Conservation (phyloP, 257 asterid species). For the Cynanchum wilfordii region DNA sequence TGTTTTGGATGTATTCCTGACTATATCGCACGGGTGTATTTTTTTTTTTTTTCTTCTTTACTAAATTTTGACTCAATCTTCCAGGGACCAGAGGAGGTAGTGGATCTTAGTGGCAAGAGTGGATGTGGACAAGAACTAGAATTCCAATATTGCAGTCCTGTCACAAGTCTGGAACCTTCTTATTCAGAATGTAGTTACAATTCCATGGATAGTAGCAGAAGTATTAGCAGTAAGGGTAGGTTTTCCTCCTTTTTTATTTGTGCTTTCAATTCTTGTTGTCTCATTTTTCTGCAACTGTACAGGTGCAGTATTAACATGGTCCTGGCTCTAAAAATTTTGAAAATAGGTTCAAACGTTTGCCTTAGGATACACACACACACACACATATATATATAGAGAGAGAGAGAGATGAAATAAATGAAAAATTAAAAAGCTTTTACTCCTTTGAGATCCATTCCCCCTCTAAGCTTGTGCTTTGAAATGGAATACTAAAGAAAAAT, state of each 20-base stretch:
- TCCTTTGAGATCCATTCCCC: not conserved
- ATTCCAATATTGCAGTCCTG: slow-evolving; percentile 37
- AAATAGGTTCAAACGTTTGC: not conserved
- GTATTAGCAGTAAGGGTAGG: slow-evolving; percentile 50
- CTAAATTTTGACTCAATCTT: slow-evolving; percentile 16
- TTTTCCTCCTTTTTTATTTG: not conserved
- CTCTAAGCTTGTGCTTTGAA: not conserved
- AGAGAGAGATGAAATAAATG: not conserved
- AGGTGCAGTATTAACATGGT: not conserved
- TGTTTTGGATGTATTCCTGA: not conserved
- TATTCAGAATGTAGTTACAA: slow-evolving; percentile 53
- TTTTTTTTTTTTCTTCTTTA: not conserved
- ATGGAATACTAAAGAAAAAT: not conserved
- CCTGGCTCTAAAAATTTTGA: not conserved
- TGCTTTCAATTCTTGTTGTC: not conserved
- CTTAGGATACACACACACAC: no score
- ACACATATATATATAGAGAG: no score
- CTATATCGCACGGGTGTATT: not conserved
- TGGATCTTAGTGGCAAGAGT: slow-evolving; percentile 29
- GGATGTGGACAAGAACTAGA: slow-evolving; percentile 33
- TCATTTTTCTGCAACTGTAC: not conserved
- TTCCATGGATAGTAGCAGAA: slow-evolving; percentile 49
- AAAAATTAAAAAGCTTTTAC: not conserved
- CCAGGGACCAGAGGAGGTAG: slow-evolving; percentile 43
- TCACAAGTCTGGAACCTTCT: slow-evolving; percentile 52